phyloP scores from a whole-genome alignment of 129 eudicot species.

The Dittrichia graveolens region DNA sequence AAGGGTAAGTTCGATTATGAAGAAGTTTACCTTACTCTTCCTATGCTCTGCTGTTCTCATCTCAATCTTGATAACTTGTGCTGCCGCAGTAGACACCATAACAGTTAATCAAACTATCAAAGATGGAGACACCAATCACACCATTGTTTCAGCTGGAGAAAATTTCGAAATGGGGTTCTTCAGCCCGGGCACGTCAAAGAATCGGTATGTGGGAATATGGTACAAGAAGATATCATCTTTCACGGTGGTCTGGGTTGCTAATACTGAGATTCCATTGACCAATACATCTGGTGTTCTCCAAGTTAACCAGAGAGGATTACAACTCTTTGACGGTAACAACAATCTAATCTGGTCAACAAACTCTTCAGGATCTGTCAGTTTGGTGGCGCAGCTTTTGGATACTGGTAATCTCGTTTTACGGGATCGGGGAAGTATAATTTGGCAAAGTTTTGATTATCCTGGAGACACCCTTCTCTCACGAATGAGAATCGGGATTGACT shows the following conservation, averaged over 20 bases:
- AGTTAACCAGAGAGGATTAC: conserved; percentile 11
- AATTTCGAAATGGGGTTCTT: conserved; percentile 47
- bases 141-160: conserved; percentile 42
- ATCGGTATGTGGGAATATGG: conserved; percentile 40
- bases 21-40: neutral
- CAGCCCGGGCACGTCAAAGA: conserved; percentile 29
- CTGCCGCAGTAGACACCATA: conserved; percentile 31
- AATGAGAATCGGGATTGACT: conserved; percentile 29
- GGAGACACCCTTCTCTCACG: conserved; percentile 33
- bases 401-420: conserved; percentile 41
- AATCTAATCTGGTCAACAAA: conserved; percentile 50
- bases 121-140: conserved; percentile 50
- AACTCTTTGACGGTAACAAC: conserved; percentile 14
- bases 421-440: conserved; percentile 16
- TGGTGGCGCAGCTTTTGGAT: conserved; percentile 41
- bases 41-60: neutral
- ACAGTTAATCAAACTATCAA: conserved; percentile 7
- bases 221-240: conserved; percentile 29
- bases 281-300: conserved; percentile 27
- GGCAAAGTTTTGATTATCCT: conserved; percentile 49
- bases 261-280: conserved; percentile 26
- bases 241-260: conserved; percentile 43
- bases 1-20: conserved; percentile 15
- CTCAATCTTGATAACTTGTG: conserved; percentile 16
- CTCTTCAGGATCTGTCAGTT: conserved; percentile 20